A percentile compares a stretch with the other conserved stretches of the same genome.
These are phyloP conservation scores for Berkeleyomyces basicola DNA, from an alignment of 2,329 filamentous ascomycete species.

Conservation along the genomic window DNA sequence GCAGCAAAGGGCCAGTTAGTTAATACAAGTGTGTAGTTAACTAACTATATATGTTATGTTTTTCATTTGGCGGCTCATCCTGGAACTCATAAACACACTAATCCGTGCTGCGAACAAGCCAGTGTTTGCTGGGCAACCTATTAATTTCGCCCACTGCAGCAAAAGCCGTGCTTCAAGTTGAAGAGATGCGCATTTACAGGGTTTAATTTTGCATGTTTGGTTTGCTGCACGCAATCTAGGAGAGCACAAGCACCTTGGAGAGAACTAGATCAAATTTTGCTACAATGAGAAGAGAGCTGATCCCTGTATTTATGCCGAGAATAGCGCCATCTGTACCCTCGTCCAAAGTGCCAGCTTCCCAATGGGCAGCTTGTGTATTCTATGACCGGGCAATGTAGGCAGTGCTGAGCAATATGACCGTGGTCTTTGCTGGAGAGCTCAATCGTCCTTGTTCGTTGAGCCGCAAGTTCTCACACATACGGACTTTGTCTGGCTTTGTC, in stretches of 20 bases:
- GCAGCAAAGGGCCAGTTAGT: no score
- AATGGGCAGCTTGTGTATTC: not conserved
- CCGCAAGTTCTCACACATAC: not conserved
- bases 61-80: not conserved
- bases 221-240: not conserved
- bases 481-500: not conserved
- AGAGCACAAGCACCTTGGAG: constrained; percentile 1
- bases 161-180: not conserved
- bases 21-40: no score
- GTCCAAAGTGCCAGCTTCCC: not conserved
- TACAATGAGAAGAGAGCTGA: not conserved
- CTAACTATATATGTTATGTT: no score
- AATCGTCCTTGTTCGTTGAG: not conserved
- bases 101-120: not conserved
- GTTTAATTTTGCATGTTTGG: not conserved
- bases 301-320: constrained; percentile 2
- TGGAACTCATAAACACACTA: not conserved
- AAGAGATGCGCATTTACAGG: not conserved
- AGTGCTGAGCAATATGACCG: not conserved
- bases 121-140: not conserved
- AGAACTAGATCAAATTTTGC: constrained; percentile 1
- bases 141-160: not conserved
- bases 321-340: not conserved
- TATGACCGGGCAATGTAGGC: not conserved
- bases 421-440: not conserved